Evolutionary conservation across 257 asterid genomes (phyloP).

Genomic region (Lantana camara): DNA sequence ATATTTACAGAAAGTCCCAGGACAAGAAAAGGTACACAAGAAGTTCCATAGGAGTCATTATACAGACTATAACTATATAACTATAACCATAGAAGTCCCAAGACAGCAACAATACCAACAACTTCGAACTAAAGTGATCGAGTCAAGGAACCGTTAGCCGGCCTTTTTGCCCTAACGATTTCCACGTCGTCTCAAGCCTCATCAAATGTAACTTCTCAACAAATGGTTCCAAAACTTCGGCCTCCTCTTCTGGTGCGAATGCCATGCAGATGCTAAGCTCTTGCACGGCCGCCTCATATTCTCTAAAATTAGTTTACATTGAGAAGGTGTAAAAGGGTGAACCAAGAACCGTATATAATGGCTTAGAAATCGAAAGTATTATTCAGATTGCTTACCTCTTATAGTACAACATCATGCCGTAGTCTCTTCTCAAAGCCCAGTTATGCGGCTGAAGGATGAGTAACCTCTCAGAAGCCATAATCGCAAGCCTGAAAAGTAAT

Average conservation of each 20-base stretch:
- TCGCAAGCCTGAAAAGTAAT: slow-evolving; percentile 60
- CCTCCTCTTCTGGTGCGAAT: slow-evolving; percentile 93
- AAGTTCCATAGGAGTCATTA: slow-evolving; percentile 4
- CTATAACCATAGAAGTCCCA: no score
- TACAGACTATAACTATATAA: slow-evolving; percentile 14
- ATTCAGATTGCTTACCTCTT: slow-evolving; percentile 39
- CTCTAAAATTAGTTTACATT: slow-evolving; percentile 42
- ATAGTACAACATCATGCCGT: slow-evolving; percentile 77
- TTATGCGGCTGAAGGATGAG: slow-evolving; percentile 78
- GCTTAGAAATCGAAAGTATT: not conserved
- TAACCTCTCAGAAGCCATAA: slow-evolving; percentile 73
- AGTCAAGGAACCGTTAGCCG: slow-evolving; percentile 53
- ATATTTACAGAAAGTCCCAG: slow-evolving; percentile 17
- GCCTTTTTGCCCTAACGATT: slow-evolving; percentile 59
- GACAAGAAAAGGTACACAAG: slow-evolving; percentile 10
- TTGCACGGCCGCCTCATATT: slow-evolving; percentile 82
- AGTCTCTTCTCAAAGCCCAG: slow-evolving; percentile 71
- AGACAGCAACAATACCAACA: not conserved
- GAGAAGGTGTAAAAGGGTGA: no score
- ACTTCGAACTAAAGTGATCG: not conserved
- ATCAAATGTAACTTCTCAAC: slow-evolving; percentile 80
- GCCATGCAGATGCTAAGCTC: slow-evolving; percentile 99
- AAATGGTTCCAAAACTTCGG: slow-evolving; percentile 69
- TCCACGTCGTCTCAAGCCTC: slow-evolving; percentile 70
- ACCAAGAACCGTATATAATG: not conserved